Evolutionary conservation across 1,139 yeast species (phyloP), one percentile per base, ranked within the genome.

Genomic region (Protomyces inundatus): DNA sequence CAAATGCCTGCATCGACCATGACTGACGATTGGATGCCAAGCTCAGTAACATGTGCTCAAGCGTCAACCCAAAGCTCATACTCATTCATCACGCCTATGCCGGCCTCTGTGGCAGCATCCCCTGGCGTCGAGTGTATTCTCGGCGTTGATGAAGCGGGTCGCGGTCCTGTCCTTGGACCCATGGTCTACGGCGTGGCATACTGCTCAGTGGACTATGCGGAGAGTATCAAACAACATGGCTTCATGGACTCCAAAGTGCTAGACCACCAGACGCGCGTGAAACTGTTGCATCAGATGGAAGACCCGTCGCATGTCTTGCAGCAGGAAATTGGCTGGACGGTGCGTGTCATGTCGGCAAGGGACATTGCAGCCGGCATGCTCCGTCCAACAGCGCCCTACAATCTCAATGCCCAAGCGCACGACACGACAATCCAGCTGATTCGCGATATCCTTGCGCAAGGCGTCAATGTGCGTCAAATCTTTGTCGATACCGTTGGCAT

Each of bases 401-500:
- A 93, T 72, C 78, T 95, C 71, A 95, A 93, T 73, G 96, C 88
- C 69, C 98, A 93, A 74, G 98, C 98, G 0, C 98, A 93, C 71
- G 96, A 90, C 71, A 85, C 96, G 0, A 93, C 99, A 0, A 91
- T 91, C 72, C 83, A 79, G 14, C 77, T 95, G 66, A 89, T 95
- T 51, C 82, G 81, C 67, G 80, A 78, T 10, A 85, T 88, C 0
- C 63, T 88, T 3, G 81, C 80, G 35, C 76, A 77, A 53, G 88
- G 90, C 0, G 85, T 88, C 23, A 82, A 84, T 54, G 74, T 93
- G 1, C 56, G 62, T 1, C 55, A 64, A 39, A 81, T 91, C 0
- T 95, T 81, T 73, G 93, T 95, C 6, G 99, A 95, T 72, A 95
- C 99, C 0, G 98, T 95, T 42, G 98, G 99, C 0, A 97, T 98